Percentiles rank a stretch among this genome's conserved stretches.
Conservation (phyloP, 1,139 yeast species). For the Pichia inconspicua region DNA sequence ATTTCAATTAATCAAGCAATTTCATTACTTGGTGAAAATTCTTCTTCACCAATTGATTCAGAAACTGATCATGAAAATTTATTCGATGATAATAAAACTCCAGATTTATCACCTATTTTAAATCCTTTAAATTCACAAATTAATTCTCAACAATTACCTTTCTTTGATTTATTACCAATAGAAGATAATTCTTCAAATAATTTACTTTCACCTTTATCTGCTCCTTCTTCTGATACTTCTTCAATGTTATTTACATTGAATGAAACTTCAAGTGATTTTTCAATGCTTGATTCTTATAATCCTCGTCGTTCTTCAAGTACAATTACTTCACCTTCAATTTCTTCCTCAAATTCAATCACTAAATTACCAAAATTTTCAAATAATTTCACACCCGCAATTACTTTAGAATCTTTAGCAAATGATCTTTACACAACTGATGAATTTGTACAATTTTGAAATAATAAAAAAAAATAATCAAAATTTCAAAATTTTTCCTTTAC, state of each 20-base stretch:
- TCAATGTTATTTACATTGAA: conserved; percentile 4
- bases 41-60: not conserved
- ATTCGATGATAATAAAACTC: not conserved
- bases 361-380: not conserved
- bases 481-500: too few species aligned
- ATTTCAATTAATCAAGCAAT: conserved; percentile 48
- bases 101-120: not conserved
- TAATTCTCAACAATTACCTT: not conserved
- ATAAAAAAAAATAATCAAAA: too few species aligned
- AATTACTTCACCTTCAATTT: not conserved
- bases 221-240: conserved; percentile 13
- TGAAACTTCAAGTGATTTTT: conserved; percentile 1
- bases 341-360: not conserved
- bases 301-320: not conserved
- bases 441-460: not conserved
- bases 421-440: not conserved
- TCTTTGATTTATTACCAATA: not conserved
- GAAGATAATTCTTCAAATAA: not conserved
- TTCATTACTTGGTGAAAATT: conserved; percentile 30
- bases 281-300: not conserved
- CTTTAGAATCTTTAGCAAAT: not conserved
- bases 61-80: not conserved
- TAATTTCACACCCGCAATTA: not conserved
- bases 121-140: not conserved
- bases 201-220: conserved; percentile 1